These are phyloP conservation scores for Coemansia sp. DNA, from an alignment of 371 early-diverging fungal species.

Conservation along the genomic window DNA sequence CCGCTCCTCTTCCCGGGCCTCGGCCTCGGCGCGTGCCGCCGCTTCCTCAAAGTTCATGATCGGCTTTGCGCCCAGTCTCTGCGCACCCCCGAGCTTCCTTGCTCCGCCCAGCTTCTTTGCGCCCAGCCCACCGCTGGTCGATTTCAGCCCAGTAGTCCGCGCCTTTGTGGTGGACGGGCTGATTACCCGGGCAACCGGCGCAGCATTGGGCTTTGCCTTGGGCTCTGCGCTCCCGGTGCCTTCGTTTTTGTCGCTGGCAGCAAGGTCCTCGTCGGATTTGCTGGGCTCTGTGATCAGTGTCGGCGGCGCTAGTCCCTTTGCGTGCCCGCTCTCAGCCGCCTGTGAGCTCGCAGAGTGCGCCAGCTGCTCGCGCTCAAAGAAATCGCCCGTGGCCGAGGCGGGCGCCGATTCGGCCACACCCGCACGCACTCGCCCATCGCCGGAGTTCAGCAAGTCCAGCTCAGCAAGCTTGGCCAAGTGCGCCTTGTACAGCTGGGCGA, in stretches of 20 bases:
- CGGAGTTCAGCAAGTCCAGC: conserved; percentile 67
- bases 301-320: conserved; percentile 23
- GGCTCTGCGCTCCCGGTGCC: not conserved
- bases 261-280: conserved; percentile 9
- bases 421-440: conserved; percentile 31
- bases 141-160: conserved; percentile 26
- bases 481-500: conserved; percentile 83
- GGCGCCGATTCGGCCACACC: not conserved
- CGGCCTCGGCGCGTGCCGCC: conserved; percentile 84
- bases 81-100: conserved; percentile 55
- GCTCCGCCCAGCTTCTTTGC: conserved; percentile 41
- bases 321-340: not conserved
- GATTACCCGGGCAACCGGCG: conserved; percentile 31
- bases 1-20: conserved; percentile 62
- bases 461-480: conserved; percentile 69
- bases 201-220: conserved; percentile 7
- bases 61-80: conserved; percentile 77
- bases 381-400: conserved; percentile 7
- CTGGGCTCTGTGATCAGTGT: conserved; percentile 12
- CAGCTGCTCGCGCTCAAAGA: conserved; percentile 26
- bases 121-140: conserved; percentile 33
- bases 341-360: conserved; percentile 10
- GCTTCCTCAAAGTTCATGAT: conserved; percentile 90
- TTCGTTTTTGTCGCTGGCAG: not conserved
- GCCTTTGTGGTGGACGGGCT: conserved; percentile 18